Base-by-base conservation (phyloP, 2,329 filamentous ascomycete genomes). In the Lasiodiplodia sp. region DNA sequence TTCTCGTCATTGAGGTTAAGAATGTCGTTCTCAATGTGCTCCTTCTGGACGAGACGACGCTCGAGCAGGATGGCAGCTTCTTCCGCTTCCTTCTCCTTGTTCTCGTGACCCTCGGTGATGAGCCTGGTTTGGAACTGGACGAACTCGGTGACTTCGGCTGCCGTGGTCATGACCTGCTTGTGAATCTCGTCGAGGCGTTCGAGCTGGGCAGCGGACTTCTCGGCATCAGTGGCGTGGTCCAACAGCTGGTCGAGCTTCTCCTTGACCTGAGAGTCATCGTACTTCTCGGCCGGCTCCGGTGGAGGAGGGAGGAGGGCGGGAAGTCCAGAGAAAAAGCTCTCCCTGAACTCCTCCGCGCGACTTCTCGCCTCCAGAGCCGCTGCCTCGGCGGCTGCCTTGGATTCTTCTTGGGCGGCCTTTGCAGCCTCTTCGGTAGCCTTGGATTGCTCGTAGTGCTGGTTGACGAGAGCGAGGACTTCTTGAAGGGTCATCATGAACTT, bases 141-240 rank as follows among this genome's bases (percentile, higher is more conserved):
- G 77, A 97, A 97, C 52, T 91, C 88, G 2, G 91, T 91, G 67
- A 99, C 90, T 76, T 96, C 93, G 23, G 89, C 88, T 0, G 95
- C 94, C 1, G 93, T 97, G 69, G 89, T 86, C 77, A 93, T 88
- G 68, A 99, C 93, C 73, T 97, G 92, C 71, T 92, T 87, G 75
- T 97, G 93, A 63, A 98, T 96, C 78, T 94, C 88, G 72, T 97
- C 93, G 5, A 99, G 86, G 28, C 92, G 92, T 71, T 92, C 91
- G 56, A 97, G 87, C 73, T 94, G 92, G 5, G 86, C 85, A 44
- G 93, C 87, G 1, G 92, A 89, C 75, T 93, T 90, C 64, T 87
- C 87, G 0, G 92, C 87, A 23, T 87, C 86, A 31, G 88, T 85
- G 38, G 87, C 88, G 75, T 92, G 88, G 63, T 87, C 87, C 51